phyloP scores from a whole-genome alignment of 2,329 filamentous ascomycete genomes.

The Calonectria ilicicola region DNA sequence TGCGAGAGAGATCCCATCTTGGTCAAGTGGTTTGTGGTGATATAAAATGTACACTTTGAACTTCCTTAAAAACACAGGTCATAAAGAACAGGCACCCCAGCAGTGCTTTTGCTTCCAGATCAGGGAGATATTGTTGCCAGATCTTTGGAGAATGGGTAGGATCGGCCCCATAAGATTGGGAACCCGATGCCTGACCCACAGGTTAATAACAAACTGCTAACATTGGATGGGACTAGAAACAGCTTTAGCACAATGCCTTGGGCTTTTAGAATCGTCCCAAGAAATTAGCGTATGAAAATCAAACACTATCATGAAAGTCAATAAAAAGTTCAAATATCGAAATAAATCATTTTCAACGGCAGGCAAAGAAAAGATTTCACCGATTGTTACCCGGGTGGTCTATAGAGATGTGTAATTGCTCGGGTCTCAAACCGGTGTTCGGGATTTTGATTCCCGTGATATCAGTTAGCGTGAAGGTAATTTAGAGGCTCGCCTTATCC shows the following conservation, averaged over 20 bases:
- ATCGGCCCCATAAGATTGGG: neutral
- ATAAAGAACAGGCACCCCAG: neutral
- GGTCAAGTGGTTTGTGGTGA: neutral
- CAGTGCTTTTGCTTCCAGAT: neutral
- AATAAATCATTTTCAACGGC: too few relatives aligned
- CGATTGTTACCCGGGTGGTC: neutral
- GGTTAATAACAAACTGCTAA: neutral
- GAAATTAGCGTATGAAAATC: neutral
- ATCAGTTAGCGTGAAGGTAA: neutral
- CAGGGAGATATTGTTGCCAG: neutral
- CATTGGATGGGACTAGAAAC: neutral
- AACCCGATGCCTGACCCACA: neutral
- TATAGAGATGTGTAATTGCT: neutral
- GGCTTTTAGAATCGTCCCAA: neutral
- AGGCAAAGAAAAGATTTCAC: neutral
- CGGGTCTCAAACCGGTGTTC: neutral
- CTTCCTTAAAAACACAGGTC: neutral
- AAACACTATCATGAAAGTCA: too few relatives aligned
- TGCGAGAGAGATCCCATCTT: constrained; percentile 23
- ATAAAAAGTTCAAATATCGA: neutral
- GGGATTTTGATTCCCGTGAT: neutral
- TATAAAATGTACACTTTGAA: neutral
- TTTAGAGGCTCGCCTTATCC: neutral
- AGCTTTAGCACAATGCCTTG: neutral
- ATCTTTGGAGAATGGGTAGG: neutral